Conservation (phyloP, 257 asterid species). For the Eustoma russellianum region DNA sequence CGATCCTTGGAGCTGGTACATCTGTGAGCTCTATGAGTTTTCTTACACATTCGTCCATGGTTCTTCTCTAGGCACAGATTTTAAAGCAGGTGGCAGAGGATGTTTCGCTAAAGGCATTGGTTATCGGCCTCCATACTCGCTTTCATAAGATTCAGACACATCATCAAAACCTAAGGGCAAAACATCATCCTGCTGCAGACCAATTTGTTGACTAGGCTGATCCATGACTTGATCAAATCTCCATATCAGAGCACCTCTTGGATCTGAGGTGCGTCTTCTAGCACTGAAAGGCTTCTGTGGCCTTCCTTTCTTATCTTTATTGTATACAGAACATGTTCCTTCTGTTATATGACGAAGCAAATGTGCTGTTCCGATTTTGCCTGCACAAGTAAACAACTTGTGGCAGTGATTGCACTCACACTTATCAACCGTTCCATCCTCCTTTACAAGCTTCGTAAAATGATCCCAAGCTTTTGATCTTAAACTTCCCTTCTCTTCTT, state of each 20-base stretch:
- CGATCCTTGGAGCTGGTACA: slow-evolving; percentile 31
- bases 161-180: slow-evolving; percentile 25
- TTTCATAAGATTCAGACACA: slow-evolving; percentile 21
- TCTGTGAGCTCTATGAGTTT: slow-evolving; percentile 57
- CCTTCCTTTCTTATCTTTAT: slow-evolving; percentile 37
- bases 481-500: slow-evolving; percentile 52
- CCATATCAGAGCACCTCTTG: slow-evolving; percentile 31
- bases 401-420: slow-evolving; percentile 80
- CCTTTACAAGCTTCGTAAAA: slow-evolving; percentile 70
- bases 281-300: slow-evolving; percentile 21
- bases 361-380: slow-evolving; percentile 80
- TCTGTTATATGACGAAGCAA: slow-evolving; percentile 79
- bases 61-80: slow-evolving; percentile 40
- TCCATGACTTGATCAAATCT: slow-evolving; percentile 37
- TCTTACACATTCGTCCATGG: slow-evolving; percentile 58
- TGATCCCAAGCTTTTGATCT: slow-evolving; percentile 87
- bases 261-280: slow-evolving; percentile 28
- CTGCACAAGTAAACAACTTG: slow-evolving; percentile 58
- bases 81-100: slow-evolving; percentile 28
- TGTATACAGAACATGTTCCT: slow-evolving; percentile 61
- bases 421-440: slow-evolving; percentile 67
- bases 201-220: slow-evolving; percentile 36
- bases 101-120: slow-evolving; percentile 26
- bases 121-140: slow-evolving; percentile 28
- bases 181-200: slow-evolving; percentile 33